Conservation (phyloP, 805 yeast genomes). For the Candida suzukii region DNA sequence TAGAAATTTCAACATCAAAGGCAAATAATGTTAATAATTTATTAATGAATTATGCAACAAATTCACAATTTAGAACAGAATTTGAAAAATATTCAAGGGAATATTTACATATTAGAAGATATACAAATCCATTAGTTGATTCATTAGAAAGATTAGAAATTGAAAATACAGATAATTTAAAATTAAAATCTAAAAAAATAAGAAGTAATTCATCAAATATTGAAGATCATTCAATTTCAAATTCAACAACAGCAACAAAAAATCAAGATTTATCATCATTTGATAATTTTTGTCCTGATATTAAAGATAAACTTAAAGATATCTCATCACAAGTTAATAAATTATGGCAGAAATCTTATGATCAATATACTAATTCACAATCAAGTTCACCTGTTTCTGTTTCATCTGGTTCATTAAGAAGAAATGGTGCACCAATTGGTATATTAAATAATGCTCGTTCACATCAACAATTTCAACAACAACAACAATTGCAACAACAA, state of each 20-base stretch:
- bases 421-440: background rate
- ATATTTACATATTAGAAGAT: conserved; percentile 59
- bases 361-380: background rate
- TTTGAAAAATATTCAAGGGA: conserved; percentile 74
- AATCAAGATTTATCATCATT: background rate
- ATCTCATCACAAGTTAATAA: background rate
- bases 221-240: no score
- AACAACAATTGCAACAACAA: conserved; percentile 1
- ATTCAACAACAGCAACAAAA: background rate
- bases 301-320: background rate
- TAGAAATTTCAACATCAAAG: conserved; percentile 37
- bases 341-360: background rate
- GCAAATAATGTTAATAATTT: conserved; percentile 19
- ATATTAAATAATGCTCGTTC: background rate
- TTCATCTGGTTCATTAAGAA: background rate
- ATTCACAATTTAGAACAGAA: conserved; percentile 59
- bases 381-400: background rate
- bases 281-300: background rate
- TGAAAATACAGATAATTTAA: background rate
- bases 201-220: background rate
- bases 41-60: conserved; percentile 34
- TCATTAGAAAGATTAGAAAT: conserved; percentile 44
- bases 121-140: conserved; percentile 62
- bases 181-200: background rate
- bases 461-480: background rate